phyloP scores from a whole-genome alignment of 257 asterid species.

The Gentiana straminea region DNA sequence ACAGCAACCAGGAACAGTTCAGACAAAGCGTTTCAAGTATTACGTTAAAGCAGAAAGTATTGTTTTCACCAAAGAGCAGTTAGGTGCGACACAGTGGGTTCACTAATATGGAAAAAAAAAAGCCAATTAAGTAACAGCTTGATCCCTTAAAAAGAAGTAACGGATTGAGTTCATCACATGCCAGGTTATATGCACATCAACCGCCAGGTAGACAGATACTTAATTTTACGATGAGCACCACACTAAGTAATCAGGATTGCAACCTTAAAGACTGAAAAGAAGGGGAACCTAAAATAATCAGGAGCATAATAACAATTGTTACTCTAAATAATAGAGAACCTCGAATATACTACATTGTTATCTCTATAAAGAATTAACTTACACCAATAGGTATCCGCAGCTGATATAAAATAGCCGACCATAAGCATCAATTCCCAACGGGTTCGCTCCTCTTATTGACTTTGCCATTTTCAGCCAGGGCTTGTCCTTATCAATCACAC shows the following conservation, averaged over 20 bases:
- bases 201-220: background rate
- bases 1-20: conserved; percentile 1
- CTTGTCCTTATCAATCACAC: conserved; percentile 54
- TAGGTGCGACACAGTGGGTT: too few species aligned
- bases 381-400: conserved; percentile 90
- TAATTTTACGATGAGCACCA: background rate
- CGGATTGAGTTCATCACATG: background rate
- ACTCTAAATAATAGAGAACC: too few species aligned
- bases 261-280: background rate
- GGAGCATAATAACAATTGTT: background rate
- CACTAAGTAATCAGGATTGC: background rate
- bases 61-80: too few species aligned
- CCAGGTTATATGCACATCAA: background rate
- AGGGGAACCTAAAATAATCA: background rate
- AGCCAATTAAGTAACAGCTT: background rate
- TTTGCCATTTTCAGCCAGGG: conserved; percentile 53
- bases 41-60: too few species aligned
- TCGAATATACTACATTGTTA: background rate
- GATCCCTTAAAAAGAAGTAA: background rate
- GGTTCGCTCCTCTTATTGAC: conserved; percentile 68
- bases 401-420: conserved; percentile 62
- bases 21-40: background rate
- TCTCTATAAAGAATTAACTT: conserved; percentile 35
- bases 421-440: conserved; percentile 73
- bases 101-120: background rate